Base-by-base conservation (phyloP, 164 flowering plant genomes). In the Aristolochia californica region DNA sequence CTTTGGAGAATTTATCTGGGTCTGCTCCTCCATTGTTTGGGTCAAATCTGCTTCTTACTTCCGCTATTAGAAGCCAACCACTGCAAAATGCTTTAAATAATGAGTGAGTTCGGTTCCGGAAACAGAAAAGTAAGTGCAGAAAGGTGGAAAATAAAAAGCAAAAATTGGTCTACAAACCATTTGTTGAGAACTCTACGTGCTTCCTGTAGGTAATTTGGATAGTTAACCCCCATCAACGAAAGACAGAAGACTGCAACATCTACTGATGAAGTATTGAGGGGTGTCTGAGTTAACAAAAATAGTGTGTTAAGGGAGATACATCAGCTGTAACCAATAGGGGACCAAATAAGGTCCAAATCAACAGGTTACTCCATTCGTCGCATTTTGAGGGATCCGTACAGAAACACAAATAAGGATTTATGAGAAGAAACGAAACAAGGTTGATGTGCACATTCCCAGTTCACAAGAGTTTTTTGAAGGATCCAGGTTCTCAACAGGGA, bases 221-320 rank as follows among this genome's bases (percentile, higher is more conserved):
- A 93, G 77, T 87, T 70, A 12, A 79, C 80, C 45, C 98, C 98
- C 97, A 93, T 89, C 45, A 93, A 61, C 23, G 97, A 89, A 66
- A 93, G 94, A 67, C 94, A 93, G 63, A 93, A 93, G 53, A 93
- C 90, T 26, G 94, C 86, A 70, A 93, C 88, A 73, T 89, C 97
- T 14, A 85, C 73, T n/a, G 89, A 81, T 26, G 78, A 78, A 56
- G 88, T 70, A 7, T 63, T 80, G 17, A 93, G 87, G 12, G 94
- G 84, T 27, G 82, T 82, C 97, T 93, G 76, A 63, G 52, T 25
- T 16, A 27, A 24, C 25, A 43, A 34, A 5, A 25, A 45, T 16
- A 26, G 27, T 45, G 23, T 22, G 15, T 48, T 28, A 34, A n/a
- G 40, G 45, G 23, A 28, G 54, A 34, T 34, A 8, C 40, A 34